phyloP scores from a whole-genome alignment of 208 protist species.

The Leishmania braziliensis region DNA sequence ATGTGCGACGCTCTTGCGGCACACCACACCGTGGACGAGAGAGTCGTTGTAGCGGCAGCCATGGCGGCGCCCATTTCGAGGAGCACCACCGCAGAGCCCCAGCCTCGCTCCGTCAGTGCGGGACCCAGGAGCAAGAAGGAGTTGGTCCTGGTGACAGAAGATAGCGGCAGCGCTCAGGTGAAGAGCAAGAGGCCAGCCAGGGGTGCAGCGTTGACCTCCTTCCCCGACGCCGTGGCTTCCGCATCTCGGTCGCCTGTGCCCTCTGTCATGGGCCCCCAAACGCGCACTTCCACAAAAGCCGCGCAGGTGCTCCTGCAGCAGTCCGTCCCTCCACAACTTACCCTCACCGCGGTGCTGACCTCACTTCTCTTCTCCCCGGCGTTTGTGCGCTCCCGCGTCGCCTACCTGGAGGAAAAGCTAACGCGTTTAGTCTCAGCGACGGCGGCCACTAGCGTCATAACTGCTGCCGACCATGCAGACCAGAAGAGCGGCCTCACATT shows the following conservation, averaged over 20 bases:
- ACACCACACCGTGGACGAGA: slow-evolving; percentile 16
- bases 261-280: not conserved
- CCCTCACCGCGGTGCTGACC: slow-evolving; percentile 21
- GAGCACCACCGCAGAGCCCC: not conserved
- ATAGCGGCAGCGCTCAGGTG: not conserved
- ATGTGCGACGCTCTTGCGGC: slow-evolving; percentile 10
- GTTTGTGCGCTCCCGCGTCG: slow-evolving; percentile 26
- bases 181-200: not conserved
- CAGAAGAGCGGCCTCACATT: not conserved
- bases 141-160: slow-evolving; percentile 4
- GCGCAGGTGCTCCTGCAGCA: slow-evolving; percentile 5
- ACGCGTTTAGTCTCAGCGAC: slow-evolving; percentile 6
- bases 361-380: slow-evolving; percentile 27
- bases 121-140: slow-evolving; percentile 2
- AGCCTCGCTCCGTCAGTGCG: not conserved
- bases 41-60: slow-evolving; percentile 2
- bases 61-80: not conserved
- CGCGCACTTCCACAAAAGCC: not conserved
- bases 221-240: not conserved
- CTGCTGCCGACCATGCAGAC: not conserved
- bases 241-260: not conserved
- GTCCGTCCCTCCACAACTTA: slow-evolving; percentile 15
- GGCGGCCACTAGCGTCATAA: slow-evolving; percentile 1
- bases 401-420: slow-evolving; percentile 27
- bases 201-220: not conserved